phyloP scores from a whole-genome alignment of 2,329 filamentous ascomycete species.

The Calonectria pteridis region DNA sequence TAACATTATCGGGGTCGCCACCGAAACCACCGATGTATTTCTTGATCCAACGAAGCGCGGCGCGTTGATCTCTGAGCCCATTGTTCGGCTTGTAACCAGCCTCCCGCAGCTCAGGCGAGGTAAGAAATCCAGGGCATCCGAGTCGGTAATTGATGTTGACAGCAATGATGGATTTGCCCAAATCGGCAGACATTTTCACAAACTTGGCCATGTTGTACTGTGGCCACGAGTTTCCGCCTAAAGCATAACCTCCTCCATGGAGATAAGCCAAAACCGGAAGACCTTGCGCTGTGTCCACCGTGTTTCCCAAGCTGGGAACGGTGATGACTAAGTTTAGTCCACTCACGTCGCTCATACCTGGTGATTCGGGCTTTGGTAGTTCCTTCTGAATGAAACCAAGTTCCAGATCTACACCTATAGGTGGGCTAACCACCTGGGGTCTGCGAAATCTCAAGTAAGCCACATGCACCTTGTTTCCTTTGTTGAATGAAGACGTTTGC shows the following conservation, averaged over 20 bases:
- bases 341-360: not conserved
- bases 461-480: not conserved
- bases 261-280: slow-evolving; percentile 28
- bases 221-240: slow-evolving; percentile 29
- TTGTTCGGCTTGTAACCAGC: slow-evolving; percentile 22
- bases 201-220: slow-evolving; percentile 24
- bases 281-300: not conserved
- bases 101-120: slow-evolving; percentile 15
- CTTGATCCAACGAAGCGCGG: slow-evolving; percentile 23
- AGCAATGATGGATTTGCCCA: slow-evolving; percentile 27
- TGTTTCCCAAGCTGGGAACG: not conserved
- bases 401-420: slow-evolving; percentile 11
- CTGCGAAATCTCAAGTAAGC: not conserved
- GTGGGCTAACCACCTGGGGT: slow-evolving; percentile 8
- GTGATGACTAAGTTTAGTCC: slow-evolving; percentile 20
- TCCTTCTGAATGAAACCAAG: slow-evolving; percentile 11
- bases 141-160: slow-evolving; percentile 38
- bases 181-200: slow-evolving; percentile 17
- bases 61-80: slow-evolving; percentile 20
- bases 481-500: not conserved
- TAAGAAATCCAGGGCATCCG: slow-evolving; percentile 26
- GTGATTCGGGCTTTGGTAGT: slow-evolving; percentile 18
- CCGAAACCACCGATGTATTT: slow-evolving; percentile 27
- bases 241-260: slow-evolving; percentile 26
- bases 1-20: slow-evolving; percentile 21